Base-by-base conservation (phyloP, 129 eudicot species). In the Pittosporum tobira region DNA sequence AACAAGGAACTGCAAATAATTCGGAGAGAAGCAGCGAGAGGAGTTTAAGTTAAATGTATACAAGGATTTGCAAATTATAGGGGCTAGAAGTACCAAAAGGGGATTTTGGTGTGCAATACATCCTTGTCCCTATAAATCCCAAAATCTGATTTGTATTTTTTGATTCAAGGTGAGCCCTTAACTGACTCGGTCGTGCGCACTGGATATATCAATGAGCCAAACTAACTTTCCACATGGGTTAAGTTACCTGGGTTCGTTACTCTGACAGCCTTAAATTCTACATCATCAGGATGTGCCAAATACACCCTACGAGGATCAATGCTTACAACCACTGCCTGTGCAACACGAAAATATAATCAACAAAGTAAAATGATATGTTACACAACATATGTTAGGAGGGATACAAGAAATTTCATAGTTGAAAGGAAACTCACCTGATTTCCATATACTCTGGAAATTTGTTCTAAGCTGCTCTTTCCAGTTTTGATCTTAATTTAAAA, bases 321-420 rank as follows among this genome's bases (percentile, higher is more conserved):
- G 81, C 99, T 93, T 23, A 93, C 94, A 73, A 93, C 99, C 63
- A 93, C 99, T 18, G 99, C 99, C 99, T 93, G n/a, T n/a, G 77
- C 59, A 53, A 48, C 44, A 57, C 45, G 4, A 26, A 57, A 20
- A 64, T 0, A 16, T 61, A 25, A 57, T 51, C 47, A 70, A 48
- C 49, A 28, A 40, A 68, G 26, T 68, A 37, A 45, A 29, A 30
- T 40, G 28, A 47, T 47, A 27, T 15, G 14, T 18, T 44, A n/a
- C n/a, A n/a, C n/a, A n/a, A n/a, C n/a, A 47, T 47, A 27, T 15
- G 14, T 18, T 44, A 46, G 44, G 53, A 9, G 38, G 26, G 28
- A 50, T 58, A 29, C 62, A 65, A 13, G 19, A 34, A 45, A 34
- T 25, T 20, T 3, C 20, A 14, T 4, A 22, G 22, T 14, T 18